phyloP scores from a whole-genome alignment of 495 filamentous ascomycete genomes.

The Tuber aestivum region DNA sequence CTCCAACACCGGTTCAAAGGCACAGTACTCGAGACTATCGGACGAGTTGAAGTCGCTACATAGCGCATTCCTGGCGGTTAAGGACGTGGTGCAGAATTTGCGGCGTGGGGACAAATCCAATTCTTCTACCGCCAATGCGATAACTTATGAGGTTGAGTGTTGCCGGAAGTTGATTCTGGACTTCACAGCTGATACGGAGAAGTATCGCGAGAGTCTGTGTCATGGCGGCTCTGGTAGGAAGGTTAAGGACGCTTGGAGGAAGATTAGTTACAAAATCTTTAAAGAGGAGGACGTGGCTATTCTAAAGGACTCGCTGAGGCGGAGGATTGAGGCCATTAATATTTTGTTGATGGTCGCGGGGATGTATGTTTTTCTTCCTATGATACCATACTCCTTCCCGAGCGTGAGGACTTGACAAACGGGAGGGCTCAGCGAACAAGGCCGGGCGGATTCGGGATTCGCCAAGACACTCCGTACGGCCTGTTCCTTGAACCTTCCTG shows the following conservation, averaged over 20 bases:
- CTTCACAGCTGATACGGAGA: slow-evolving; percentile 6
- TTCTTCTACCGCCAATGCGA: slow-evolving; percentile 5
- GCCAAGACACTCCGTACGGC: neutral
- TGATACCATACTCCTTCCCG: neutral
- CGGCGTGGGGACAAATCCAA: neutral
- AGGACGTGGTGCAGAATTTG: neutral
- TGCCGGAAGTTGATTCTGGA: slow-evolving; percentile 9
- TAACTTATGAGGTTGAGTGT: slow-evolving; percentile 2
- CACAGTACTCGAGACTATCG: neutral
- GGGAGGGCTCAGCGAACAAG: neutral
- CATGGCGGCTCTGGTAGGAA: slow-evolving; percentile 6
- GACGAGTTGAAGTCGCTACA: slow-evolving; percentile 6
- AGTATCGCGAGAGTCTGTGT: slow-evolving; percentile 13
- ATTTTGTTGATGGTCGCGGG: neutral
- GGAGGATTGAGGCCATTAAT: neutral
- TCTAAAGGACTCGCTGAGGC: slow-evolving; percentile 5
- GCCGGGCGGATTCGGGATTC: too few relatives aligned
- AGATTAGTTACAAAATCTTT: slow-evolving; percentile 4
- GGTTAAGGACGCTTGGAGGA: slow-evolving; percentile 8
- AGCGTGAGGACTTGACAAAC: neutral
- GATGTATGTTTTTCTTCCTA: neutral
- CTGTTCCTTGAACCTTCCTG: neutral
- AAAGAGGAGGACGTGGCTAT: neutral
- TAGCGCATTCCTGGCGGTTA: slow-evolving; percentile 1
- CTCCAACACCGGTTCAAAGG: neutral